Evolutionary conservation across 768 basidiomycete genomes (phyloP).

Genomic region (Auriscalpium vulgare): DNA sequence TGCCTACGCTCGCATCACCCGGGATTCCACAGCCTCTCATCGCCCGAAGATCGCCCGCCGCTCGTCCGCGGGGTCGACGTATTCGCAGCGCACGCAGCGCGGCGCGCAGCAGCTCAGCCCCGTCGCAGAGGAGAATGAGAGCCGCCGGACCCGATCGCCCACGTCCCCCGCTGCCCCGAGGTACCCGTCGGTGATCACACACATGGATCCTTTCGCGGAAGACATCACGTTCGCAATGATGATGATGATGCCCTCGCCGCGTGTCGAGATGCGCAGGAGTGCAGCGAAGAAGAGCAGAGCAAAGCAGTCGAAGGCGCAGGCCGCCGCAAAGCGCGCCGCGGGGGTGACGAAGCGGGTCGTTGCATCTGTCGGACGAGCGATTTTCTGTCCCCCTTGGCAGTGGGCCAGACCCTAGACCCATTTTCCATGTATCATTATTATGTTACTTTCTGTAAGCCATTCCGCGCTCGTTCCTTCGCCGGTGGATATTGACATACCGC

Average conservation of each 20-base stretch:
- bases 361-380: neutral
- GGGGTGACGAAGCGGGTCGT: constrained; percentile 8
- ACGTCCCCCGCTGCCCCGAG: no score
- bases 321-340: constrained; percentile 2
- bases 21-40: constrained; percentile 4
- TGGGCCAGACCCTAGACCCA: no score
- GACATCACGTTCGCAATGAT: constrained; percentile 9
- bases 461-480: no score
- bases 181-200: no score
- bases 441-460: no score
- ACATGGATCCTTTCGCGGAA: constrained; percentile 8
- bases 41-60: constrained; percentile 6
- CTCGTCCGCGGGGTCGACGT: constrained; percentile 11
- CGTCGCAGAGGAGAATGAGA: constrained; percentile 13
- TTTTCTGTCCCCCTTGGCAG: neutral
- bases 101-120: constrained; percentile 13
- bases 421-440: no score
- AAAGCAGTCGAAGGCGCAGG: neutral
- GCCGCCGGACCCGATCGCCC: neutral
- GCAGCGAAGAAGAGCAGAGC: neutral
- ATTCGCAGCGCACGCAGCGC: constrained; percentile 9
- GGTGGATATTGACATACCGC: no score
- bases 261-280: neutral
- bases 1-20: constrained; percentile 7
- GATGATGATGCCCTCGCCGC: constrained; percentile 12